Evolutionary conservation across 306 rosid species (phyloP), one percentile per base, ranked within the genome.

Genomic region (Citrullus amarus): DNA sequence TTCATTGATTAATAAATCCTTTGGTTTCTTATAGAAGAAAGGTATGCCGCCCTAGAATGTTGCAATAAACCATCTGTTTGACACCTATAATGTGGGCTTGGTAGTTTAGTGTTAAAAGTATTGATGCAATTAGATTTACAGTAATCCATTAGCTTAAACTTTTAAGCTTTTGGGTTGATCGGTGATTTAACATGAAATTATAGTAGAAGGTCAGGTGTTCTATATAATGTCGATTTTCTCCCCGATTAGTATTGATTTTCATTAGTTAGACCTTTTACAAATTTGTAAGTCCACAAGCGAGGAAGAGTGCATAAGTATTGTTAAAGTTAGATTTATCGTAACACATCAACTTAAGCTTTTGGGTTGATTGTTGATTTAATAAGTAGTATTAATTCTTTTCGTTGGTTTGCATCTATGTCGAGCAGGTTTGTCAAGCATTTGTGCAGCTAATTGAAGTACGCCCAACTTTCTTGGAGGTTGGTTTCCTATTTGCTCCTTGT

Each of bases 401-500:
- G 38, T 28, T 66, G 57, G 59, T 72, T 4, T 54, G 11, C 61
- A 44, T 55, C 50, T 66, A 30, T 86, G 81, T 82, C 81, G 79
- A 82, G 82, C 91, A 96, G 99, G 99, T 96, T 80, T 88, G 97
- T 81, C 85, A 91, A 22, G 99, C 99, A 83, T 96, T 96, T 66
- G 98, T 96, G 78, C 99, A 96, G 89, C 92, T 96, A 81, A 91
- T 93, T 82, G 98, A 96, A 93, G 97, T 96, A 56, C 93, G 86
- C 70, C 93, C 98, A 0, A 88, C 96, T 76, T 86, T 91, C 94
- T 90, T 96, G 86, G 93, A 96, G 99, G 99, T 95, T 57, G 46
- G 87, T 34, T 83, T 59, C 44, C 63, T 50, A 9, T 22, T 20
- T 38, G 55, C 16, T 50, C 43, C 70, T 43, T 38, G 65, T 38